Percentiles rank a stretch among this genome's conserved stretches.
Evolutionary conservation across 495 filamentous ascomycete genomes (phyloP).

Genomic region (Bryoglossum gracile): DNA sequence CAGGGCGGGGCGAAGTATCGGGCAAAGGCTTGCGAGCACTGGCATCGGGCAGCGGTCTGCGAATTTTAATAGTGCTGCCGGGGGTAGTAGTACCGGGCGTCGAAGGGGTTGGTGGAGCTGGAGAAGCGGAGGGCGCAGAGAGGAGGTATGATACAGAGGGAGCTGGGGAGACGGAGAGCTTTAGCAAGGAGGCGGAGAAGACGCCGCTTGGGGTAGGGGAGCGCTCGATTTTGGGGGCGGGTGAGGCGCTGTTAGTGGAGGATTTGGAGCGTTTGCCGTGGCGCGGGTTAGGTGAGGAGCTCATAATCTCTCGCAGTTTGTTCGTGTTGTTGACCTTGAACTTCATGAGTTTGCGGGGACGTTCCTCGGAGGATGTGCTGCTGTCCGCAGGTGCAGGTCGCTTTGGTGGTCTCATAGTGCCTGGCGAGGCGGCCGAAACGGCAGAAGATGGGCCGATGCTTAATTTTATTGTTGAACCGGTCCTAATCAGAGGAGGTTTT

Average conservation of each 20-base stretch:
- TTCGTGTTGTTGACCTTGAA: slow-evolving; percentile 1
- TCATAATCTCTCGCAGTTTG: slow-evolving; percentile 12
- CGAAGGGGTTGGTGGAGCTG: slow-evolving; percentile 1
- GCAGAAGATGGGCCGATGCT: neutral
- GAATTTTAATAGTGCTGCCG: neutral
- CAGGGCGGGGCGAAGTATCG: neutral
- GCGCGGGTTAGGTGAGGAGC: slow-evolving; percentile 5
- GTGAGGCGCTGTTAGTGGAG: slow-evolving; percentile 3
- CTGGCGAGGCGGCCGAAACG: neutral
- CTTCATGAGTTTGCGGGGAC: slow-evolving; percentile 12
- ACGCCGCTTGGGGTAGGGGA: slow-evolving; percentile 6
- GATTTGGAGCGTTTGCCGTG: neutral
- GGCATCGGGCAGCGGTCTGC: slow-evolving; percentile 11
- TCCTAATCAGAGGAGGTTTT: too few relatives aligned
- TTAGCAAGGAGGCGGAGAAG: too few relatives aligned
- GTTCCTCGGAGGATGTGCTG: slow-evolving; percentile 6
- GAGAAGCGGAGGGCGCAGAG: neutral
- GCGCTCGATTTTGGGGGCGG: slow-evolving; percentile 6
- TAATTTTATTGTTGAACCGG: too few relatives aligned
- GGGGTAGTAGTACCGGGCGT: neutral
- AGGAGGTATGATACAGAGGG: too few relatives aligned
- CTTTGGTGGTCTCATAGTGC: slow-evolving; percentile 17
- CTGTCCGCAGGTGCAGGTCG: slow-evolving; percentile 8
- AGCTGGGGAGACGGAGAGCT: too few relatives aligned
- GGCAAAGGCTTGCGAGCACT: neutral